These are phyloP conservation scores for Arthrinium phaeospermum DNA, from an alignment of 2,329 filamentous ascomycete species.

Conservation along the genomic window DNA sequence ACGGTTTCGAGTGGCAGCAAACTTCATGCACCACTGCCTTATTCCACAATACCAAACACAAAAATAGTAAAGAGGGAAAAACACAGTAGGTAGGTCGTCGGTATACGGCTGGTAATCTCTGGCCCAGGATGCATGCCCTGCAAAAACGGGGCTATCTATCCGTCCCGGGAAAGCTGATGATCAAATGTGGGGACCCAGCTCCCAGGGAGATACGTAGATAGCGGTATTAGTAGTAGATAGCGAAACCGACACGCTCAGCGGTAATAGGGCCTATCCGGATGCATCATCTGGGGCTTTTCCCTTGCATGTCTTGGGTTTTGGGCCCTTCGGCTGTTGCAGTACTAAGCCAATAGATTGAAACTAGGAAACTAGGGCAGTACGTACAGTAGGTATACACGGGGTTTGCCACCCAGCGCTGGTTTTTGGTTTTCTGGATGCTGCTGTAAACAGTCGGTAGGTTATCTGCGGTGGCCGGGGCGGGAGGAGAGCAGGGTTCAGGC, in stretches of 20 bases:
- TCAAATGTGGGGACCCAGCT: slow-evolving; percentile 7
- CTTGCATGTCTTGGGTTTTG: neutral
- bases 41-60: neutral
- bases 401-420: neutral
- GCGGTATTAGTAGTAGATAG: neutral
- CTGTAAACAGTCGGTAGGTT: neutral
- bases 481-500: neutral
- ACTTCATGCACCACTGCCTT: slow-evolving; percentile 3
- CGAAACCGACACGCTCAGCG: neutral
- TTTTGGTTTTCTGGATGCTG: neutral
- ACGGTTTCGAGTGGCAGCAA: neutral
- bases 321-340: neutral
- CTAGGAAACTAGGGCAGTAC: neutral
- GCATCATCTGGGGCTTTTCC: neutral
- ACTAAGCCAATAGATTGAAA: neutral
- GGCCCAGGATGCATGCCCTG: neutral
- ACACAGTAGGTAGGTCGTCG: no score
- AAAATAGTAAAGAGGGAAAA: neutral
- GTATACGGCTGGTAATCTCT: neutral
- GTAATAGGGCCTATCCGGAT: neutral
- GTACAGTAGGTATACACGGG: neutral
- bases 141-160: slow-evolving; percentile 6
- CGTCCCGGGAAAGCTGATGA: slow-evolving; percentile 6
- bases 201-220: neutral
- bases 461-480: neutral